Base-by-base conservation (phyloP, 805 yeast species). In the Metschnikowia continentalis region DNA sequence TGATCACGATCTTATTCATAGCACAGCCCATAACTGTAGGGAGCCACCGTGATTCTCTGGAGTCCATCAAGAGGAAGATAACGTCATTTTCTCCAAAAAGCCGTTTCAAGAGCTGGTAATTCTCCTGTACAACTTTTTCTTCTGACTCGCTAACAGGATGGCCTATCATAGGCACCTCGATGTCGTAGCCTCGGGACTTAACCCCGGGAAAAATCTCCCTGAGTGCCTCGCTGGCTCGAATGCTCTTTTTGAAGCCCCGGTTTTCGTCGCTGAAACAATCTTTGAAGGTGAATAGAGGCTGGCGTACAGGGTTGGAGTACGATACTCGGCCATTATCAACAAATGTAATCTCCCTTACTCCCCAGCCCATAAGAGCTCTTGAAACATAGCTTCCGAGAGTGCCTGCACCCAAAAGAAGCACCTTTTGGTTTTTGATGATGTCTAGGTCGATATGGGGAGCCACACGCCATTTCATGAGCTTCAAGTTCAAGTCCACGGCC, bases 21-120 rank as follows among this genome's bases (percentile, higher is more conserved):
- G 84, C 83, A 48, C 81, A 75, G 0, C 90, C 88, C 37, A 94
- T 67, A 0, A 92, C 82, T 0, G 98, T 86, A 1, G 99, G 99
- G n/a, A 94, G 74, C 99, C 99, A 94, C 56, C 99, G 77, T 1
- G 97, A 82, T 64, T 94, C 99, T 48, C 99, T 77, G 5, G 97
- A 90, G 65, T 94, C 99, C 87, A 91, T 88, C 42, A 91, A 71
- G 32, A 95, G 68, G 59, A 86, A 94, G 0, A 92, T 65, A 0
- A 78, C 86, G 66, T 94, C 99, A 64, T 90, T 92, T 0, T 68
- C 71, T 15, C 77, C 75, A 22, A 89, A 80, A 6, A 90, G 71
- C 38, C 69, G 58, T 23, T 69, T 71, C 19, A 94, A 67, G 46
- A 62, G 61, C 0, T 81, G 78, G 62, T 74, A 92, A 44, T 82